A percentile compares a stretch with the other conserved stretches of the same genome.
Evolutionary conservation across 768 basidiomycete genomes (phyloP).

Genomic region (Pholiota conissans): DNA sequence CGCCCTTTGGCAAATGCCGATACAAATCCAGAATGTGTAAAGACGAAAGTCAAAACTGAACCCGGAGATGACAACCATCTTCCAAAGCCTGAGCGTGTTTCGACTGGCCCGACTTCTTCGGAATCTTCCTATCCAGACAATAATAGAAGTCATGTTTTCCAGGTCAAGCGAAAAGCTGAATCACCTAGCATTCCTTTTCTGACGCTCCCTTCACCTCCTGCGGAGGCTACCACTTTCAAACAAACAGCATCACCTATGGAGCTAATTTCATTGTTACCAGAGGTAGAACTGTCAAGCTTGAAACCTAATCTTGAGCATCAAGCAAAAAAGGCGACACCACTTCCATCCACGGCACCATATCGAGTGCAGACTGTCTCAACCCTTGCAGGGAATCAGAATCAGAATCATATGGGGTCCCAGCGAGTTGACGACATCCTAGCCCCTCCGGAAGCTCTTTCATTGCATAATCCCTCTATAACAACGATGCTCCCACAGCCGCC

Average conservation of each 20-base stretch:
- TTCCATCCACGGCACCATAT: background rate
- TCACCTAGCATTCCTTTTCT: constrained; percentile 4
- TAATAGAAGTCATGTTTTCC: background rate
- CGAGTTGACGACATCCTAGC: too few species aligned
- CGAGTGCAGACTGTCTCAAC: too few species aligned
- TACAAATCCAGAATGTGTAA: too few species aligned
- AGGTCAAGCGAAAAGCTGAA: background rate
- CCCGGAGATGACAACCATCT: background rate
- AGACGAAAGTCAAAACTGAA: background rate
- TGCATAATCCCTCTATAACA: background rate
- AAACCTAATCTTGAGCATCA: background rate
- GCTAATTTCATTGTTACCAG: background rate
- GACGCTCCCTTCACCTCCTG: constrained; percentile 3
- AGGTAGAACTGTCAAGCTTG: background rate
- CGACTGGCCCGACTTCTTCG: background rate
- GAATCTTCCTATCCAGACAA: background rate
- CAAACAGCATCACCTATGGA: background rate
- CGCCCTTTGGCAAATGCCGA: background rate
- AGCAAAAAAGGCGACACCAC: background rate
- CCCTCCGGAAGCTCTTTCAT: background rate
- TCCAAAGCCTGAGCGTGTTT: background rate
- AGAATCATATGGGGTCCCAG: too few species aligned
- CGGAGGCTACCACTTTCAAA: background rate
- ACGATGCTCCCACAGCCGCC: background rate
- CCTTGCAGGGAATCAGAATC: too few species aligned